A percentile compares a stretch with the other conserved stretches of the same genome.
Conservation (phyloP, 2,329 filamentous ascomycete genomes). For the Fusarium tricinctum region DNA sequence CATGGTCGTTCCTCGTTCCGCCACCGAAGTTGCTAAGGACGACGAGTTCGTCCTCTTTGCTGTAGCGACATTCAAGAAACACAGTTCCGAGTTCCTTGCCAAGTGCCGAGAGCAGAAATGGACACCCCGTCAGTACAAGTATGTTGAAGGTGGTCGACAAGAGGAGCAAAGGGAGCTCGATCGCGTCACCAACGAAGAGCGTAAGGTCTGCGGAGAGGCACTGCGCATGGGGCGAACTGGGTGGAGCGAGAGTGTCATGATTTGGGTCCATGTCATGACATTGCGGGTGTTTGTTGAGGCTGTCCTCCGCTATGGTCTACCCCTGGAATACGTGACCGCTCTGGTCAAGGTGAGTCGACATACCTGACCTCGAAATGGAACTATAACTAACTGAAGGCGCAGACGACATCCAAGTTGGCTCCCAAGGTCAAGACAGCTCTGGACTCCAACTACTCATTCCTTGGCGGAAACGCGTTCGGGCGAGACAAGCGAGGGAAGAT, state of each 20-base stretch:
- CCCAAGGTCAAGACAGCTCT: conserved; percentile 85
- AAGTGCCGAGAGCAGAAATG: conserved; percentile 94
- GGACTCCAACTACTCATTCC: conserved; percentile 88
- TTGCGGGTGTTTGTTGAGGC: conserved; percentile 97
- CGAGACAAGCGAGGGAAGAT: conserved; percentile 94
- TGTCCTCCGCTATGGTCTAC: conserved; percentile 94
- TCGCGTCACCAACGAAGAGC: conserved; percentile 84
- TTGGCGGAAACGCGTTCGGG: conserved; percentile 94
- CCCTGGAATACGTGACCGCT: conserved; percentile 88
- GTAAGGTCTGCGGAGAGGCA: conserved; percentile 93
- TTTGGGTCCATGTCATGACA: conserved; percentile 93
- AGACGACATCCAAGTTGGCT: conserved; percentile 86
- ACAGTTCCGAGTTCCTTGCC: conserved; percentile 86
- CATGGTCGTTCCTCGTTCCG: conserved; percentile 95
- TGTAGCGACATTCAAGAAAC: conserved; percentile 94
- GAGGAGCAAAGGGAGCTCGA: conserved; percentile 91
- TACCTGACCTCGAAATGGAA: background rate
- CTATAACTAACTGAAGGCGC: conserved; percentile 33
- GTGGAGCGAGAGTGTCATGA: conserved; percentile 96
- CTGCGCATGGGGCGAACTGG: conserved; percentile 88
- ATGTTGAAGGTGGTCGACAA: conserved; percentile 89
- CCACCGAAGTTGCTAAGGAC: conserved; percentile 83
- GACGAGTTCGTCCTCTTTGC: conserved; percentile 91
- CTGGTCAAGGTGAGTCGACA: conserved; percentile 81
- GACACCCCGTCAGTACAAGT: conserved; percentile 94